Base-by-base conservation (phyloP, 768 basidiomycete species). In the Lenzites betulinus region DNA sequence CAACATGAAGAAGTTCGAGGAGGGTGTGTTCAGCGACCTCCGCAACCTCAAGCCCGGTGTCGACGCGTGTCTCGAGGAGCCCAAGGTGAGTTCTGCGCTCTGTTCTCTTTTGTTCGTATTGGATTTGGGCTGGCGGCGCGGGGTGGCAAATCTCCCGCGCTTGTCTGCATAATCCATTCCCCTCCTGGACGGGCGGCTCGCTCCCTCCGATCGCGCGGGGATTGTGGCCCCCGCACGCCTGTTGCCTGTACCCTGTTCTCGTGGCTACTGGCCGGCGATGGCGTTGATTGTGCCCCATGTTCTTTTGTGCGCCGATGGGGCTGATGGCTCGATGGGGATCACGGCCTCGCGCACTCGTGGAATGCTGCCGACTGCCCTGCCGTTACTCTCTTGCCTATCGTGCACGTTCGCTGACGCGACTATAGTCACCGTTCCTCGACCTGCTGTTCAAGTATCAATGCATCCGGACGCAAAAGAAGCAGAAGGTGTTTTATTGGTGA, bases 401-500 rank as follows among this genome's bases (percentile, higher is more conserved):
- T 42, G 41, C 26, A 22, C 18, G 25, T 11, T 47, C 44, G 41
- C 67, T 71, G 59, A 55, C 62, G 36, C 58, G 47, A n/a, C n/a
- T 44, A 43, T 69, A 96, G 95, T 92, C 92, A 47, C 89, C 91
- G 0, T 95, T 98, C 76, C 80, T 98, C 18, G 95, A 98, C 67
- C 81, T 95, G 26, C 77, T 98, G 11, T 97, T 97, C 85, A 95
- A 95, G 74, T 95, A 92, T 67, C 93, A 95, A 71, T 96, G 95
- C 72, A 97, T 98, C 66, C 86, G 95, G 39, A 98, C 95, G 1
- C 95, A 98, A 73, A 98, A 97, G 82, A 98, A 97, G 77, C 95
- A 96, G 78, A 95, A 98, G 74, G 95, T 98, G n/a, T 98, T 97
- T 71, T 97, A 92, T 73, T 98, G 95, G 95, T 92, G 66, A 55